These are phyloP conservation scores for Pseudomonodictys pantanalensis DNA, from an alignment of 495 filamentous ascomycete genomes.

Conservation along the genomic window DNA sequence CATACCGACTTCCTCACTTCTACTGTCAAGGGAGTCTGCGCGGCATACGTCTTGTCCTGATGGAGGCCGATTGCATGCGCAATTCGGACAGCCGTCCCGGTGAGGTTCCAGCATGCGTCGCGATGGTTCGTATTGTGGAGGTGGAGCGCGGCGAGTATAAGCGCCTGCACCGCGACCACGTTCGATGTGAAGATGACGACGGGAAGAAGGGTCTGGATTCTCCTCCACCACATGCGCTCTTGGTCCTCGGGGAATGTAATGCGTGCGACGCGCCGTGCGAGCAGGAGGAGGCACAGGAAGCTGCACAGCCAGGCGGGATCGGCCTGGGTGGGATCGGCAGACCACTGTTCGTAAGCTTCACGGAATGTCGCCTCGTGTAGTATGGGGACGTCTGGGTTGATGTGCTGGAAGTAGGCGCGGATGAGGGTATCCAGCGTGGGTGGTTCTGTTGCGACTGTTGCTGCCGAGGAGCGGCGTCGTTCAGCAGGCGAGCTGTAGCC, in stretches of 20 bases:
- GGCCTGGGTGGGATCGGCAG: constrained; percentile 19
- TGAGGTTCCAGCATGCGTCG: constrained; percentile 45
- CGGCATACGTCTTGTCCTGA: constrained; percentile 44
- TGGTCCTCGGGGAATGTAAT: constrained; percentile 34
- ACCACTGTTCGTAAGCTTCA: constrained; percentile 43
- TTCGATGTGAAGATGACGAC: constrained; percentile 44
- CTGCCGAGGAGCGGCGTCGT: background rate
- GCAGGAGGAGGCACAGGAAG: constrained; percentile 47
- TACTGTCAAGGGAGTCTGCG: constrained; percentile 41
- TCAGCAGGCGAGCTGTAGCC: constrained; percentile 20
- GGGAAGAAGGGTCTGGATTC: constrained; percentile 43
- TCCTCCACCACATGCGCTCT: constrained; percentile 37
- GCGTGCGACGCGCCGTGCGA: constrained; percentile 39
- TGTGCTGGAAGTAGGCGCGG: constrained; percentile 43
- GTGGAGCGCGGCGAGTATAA: constrained; percentile 48
- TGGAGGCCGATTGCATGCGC: constrained; percentile 51
- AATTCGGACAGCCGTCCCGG: constrained; percentile 46
- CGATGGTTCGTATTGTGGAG: constrained; percentile 48
- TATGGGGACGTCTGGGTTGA: constrained; percentile 47
- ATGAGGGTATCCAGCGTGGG: constrained; percentile 43
- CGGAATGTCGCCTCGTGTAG: constrained; percentile 49
- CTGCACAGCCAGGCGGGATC: constrained; percentile 48
- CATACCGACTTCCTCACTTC: constrained; percentile 49
- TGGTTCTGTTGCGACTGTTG: constrained; percentile 11
- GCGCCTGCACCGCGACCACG: constrained; percentile 46